These are phyloP conservation scores for Ustilago shanxiensis DNA, from an alignment of 1,284 basidiomycete species.

Conservation along the genomic window DNA sequence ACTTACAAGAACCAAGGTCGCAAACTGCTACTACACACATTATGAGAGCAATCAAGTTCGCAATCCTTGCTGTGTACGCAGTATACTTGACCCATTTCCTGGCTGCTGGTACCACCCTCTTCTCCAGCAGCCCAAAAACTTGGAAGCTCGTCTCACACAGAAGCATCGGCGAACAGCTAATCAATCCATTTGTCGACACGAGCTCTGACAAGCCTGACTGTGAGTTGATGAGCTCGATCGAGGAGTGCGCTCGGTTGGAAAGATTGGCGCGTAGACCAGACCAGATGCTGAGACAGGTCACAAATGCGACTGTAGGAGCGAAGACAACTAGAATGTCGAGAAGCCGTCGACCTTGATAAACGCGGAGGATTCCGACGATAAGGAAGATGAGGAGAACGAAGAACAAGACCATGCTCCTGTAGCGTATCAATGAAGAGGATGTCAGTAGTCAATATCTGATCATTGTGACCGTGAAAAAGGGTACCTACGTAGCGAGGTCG, in stretches of 20 bases:
- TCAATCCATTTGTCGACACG: slow-evolving; percentile 25
- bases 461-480: neutral
- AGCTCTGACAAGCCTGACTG: slow-evolving; percentile 18
- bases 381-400: slow-evolving; percentile 33
- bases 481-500: slow-evolving; percentile 45
- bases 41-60: slow-evolving; percentile 33
- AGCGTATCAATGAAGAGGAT: neutral
- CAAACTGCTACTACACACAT: slow-evolving; percentile 31
- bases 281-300: slow-evolving; percentile 23
- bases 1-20: slow-evolving; percentile 38
- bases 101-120: slow-evolving; percentile 15
- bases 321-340: slow-evolving; percentile 29
- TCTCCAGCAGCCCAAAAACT: slow-evolving; percentile 36
- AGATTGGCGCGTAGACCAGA: slow-evolving; percentile 22
- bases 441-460: neutral
- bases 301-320: slow-evolving; percentile 25
- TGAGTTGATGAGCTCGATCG: neutral
- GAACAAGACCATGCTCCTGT: slow-evolving; percentile 40
- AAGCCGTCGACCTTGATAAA: slow-evolving; percentile 12
- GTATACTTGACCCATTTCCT: slow-evolving; percentile 26
- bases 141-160: slow-evolving; percentile 36
- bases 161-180: slow-evolving; percentile 33
- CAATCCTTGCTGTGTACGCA: slow-evolving; percentile 18
- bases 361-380: slow-evolving; percentile 22
- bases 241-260: slow-evolving; percentile 14